These are phyloP conservation scores for Oenanthe sinensis DNA, from an alignment of 129 eudicot species.

Conservation along the genomic window DNA sequence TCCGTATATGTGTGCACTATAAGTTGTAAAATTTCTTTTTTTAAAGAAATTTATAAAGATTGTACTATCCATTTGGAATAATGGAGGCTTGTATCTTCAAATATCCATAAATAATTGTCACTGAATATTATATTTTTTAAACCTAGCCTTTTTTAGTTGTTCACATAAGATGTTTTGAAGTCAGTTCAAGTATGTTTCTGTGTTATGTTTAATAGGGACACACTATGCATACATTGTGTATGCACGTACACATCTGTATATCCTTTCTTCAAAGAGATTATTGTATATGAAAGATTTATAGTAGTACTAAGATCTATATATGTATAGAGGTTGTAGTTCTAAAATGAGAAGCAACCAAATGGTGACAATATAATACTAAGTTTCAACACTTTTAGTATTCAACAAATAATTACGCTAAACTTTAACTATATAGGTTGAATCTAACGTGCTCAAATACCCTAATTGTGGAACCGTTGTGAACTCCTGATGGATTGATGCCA, in stretches of 20 bases:
- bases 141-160: not conserved
- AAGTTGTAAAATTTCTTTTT: not conserved
- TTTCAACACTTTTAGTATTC: not conserved
- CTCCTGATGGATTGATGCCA: too few relatives aligned
- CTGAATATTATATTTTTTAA: not conserved
- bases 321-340: not conserved
- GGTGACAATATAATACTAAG: not conserved
- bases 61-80: not conserved
- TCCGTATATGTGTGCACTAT: not conserved
- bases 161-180: not conserved
- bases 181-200: not conserved
- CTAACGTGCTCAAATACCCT: not conserved
- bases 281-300: too few relatives aligned
- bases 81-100: not conserved
- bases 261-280: too few relatives aligned
- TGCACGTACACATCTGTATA: too few relatives aligned
- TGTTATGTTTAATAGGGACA: too few relatives aligned
- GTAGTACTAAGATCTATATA: not conserved
- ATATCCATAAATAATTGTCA: not conserved
- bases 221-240: too few relatives aligned
- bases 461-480: not conserved
- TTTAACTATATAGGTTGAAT: not conserved
- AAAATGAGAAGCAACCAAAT: not conserved
- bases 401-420: not conserved
- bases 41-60: not conserved